These are phyloP conservation scores for Sporisorium graminicola DNA, from an alignment of 1,284 basidiomycete species.

Conservation along the genomic window DNA sequence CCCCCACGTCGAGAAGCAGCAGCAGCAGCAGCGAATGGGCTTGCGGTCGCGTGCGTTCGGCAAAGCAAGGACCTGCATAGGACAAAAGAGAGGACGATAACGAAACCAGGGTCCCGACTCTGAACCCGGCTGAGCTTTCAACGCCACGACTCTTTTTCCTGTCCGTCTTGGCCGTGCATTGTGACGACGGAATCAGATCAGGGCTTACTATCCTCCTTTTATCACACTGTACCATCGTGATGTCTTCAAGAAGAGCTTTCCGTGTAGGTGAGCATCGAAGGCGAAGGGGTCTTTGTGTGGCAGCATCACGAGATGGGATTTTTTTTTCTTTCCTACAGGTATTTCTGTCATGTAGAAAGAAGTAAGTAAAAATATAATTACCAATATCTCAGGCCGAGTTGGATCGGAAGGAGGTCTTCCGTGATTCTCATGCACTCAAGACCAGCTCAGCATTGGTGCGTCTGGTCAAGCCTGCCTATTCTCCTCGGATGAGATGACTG, in stretches of 20 bases:
- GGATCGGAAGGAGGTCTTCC: conserved; percentile 3
- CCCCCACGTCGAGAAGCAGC: neutral
- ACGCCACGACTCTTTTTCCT: no score
- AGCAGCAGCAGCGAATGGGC: no score
- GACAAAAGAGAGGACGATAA: neutral
- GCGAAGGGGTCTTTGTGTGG: neutral
- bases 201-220: no score
- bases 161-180: no score
- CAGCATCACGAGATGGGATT: neutral
- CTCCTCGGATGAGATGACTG: neutral
- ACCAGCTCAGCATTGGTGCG: neutral
- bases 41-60: conserved; percentile 8
- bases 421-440: neutral
- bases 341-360: no score
- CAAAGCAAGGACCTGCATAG: conserved; percentile 4
- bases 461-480: neutral
- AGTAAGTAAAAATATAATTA: no score
- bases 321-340: neutral
- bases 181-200: no score
- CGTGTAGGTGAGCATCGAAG: neutral
- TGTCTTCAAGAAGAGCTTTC: neutral
- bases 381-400: no score
- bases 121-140: conserved; percentile 1
- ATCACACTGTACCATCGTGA: no score
- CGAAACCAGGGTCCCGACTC: neutral